Base-by-base conservation (phyloP, 2,329 filamentous ascomycete species). In the Apiospora marii region DNA sequence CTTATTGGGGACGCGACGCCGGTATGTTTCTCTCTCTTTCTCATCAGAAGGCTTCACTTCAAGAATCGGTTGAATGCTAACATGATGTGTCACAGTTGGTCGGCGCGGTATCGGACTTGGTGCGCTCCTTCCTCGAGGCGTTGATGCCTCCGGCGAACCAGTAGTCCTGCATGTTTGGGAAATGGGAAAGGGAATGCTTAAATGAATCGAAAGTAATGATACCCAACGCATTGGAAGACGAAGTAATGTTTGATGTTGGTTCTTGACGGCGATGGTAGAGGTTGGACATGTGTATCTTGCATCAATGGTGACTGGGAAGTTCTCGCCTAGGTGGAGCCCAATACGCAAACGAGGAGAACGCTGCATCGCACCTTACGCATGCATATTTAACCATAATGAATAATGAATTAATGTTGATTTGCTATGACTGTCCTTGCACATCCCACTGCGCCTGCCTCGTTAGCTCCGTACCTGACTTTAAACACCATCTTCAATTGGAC, bases 1-100 rank as follows among this genome's bases (percentile, higher is more conserved):
- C 76, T 86, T 46, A 85, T 85, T 75, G 82, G 80, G 37, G 83
- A 85, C 72, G 83, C 83, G 3, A 84, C 83, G 74, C 83, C 82
- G 70, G 82, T 84, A 82, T 79, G 81, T 37, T 19, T 24, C 4
- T 6, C 34, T 68, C 24, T 46, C 67, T 24, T 12, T n/a, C 24
- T 10, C n/a, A 53, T 44, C 4, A 14, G 1, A 3, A 44, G 4
- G 4, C 67, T n/a, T 7, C 53, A 13, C 37, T 67, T 69, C 1
- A 24, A 44, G n/a, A 13, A 24, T 24, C 22, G n/a, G 16, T 0
- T 72, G 46, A 75, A 74, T 71, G 74, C 70, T 37, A 43, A 37
- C 67, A 30, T 58, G 16, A 48, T 34, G 22, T 41, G 58, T 41
- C 48, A 16, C 43, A 80, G 79, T 75, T 80, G 30, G 75, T 80